These are phyloP conservation scores for Neurospora sp. DNA, from an alignment of 495 filamentous ascomycete genomes.

Conservation along the genomic window DNA sequence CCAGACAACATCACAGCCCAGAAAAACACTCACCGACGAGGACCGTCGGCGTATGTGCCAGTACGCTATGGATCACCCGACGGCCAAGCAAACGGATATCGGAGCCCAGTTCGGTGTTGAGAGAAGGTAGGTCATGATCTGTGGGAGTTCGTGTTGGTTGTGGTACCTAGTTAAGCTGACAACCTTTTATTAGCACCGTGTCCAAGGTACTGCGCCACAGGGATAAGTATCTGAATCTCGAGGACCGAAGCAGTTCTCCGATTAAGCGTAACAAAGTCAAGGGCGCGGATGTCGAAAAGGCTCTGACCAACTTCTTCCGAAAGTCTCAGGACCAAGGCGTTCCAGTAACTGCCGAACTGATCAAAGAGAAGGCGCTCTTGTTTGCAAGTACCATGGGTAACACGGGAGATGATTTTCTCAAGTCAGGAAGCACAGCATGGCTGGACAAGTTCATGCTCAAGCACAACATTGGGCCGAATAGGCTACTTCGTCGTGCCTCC, in stretches of 20 bases:
- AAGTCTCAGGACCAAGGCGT: conserved; percentile 73
- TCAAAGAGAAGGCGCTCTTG: conserved; percentile 77
- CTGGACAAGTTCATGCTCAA: conserved; percentile 96
- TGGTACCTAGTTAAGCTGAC: conserved; percentile 12
- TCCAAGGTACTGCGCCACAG: conserved; percentile 96
- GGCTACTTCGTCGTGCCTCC: conserved; percentile 58
- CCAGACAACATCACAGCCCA: conserved; percentile 51
- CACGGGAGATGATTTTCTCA: conserved; percentile 59
- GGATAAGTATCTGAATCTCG: conserved; percentile 87
- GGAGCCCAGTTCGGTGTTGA: conserved; percentile 95
- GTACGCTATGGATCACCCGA: conserved; percentile 89
- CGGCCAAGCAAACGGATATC: conserved; percentile 96
- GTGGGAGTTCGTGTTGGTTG: neutral
- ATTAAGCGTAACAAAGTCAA: conserved; percentile 84
- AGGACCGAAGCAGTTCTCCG: conserved; percentile 80
- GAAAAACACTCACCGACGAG: conserved; percentile 87
- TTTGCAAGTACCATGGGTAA: conserved; percentile 72
- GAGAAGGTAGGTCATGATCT: conserved; percentile 62
- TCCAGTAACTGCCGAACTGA: conserved; percentile 68
- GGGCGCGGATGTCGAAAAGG: conserved; percentile 90
- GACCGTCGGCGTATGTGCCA: conserved; percentile 90
- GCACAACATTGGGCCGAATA: conserved; percentile 61
- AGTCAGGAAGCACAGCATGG: conserved; percentile 68
- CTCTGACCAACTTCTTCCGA: conserved; percentile 78
- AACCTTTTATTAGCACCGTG: conserved; percentile 63